Conservation (phyloP, 2,329 filamentous ascomycete species). For the Xylariaceae sp. region DNA sequence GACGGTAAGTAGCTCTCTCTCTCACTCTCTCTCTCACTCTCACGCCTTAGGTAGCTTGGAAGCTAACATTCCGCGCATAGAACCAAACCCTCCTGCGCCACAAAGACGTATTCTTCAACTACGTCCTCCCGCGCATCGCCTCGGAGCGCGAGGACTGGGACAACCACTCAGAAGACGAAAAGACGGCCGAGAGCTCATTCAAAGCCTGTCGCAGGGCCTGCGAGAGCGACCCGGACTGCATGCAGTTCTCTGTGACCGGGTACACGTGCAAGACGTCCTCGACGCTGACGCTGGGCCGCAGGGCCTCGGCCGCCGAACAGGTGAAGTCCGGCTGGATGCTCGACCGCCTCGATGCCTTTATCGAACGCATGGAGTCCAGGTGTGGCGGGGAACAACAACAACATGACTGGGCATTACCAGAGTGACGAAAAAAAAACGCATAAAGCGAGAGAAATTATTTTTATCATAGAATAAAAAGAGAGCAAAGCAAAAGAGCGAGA, state of each 20-base stretch:
- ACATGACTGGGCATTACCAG: constrained; percentile 25
- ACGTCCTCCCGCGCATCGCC: constrained; percentile 24
- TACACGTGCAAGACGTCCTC: constrained; percentile 27
- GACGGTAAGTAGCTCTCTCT: constrained; percentile 21
- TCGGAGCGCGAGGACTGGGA: constrained; percentile 29
- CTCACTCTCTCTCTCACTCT: not conserved
- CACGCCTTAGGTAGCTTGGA: not conserved
- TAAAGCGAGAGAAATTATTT: too few species aligned
- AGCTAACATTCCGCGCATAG: constrained; percentile 15
- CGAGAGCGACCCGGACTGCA: constrained; percentile 24
- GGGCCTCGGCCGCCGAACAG: constrained; percentile 13
- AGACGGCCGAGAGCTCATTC: constrained; percentile 21
- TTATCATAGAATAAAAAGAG: too few species aligned
- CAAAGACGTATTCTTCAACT: constrained; percentile 29
- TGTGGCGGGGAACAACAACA: constrained; percentile 9
- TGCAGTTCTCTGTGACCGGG: constrained; percentile 30
- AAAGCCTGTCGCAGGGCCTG: constrained; percentile 27
- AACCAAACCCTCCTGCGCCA: constrained; percentile 27
- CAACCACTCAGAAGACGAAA: constrained; percentile 27
- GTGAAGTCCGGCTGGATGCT: constrained; percentile 31
- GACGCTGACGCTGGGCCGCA: constrained; percentile 26
- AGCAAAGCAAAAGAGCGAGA: too few species aligned
- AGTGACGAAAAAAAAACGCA: not conserved
- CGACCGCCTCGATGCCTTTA: constrained; percentile 27
- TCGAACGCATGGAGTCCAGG: constrained; percentile 24